phyloP scores from a whole-genome alignment of 2,329 filamentous ascomycete species.

The Arthrobotrys sinensis region DNA sequence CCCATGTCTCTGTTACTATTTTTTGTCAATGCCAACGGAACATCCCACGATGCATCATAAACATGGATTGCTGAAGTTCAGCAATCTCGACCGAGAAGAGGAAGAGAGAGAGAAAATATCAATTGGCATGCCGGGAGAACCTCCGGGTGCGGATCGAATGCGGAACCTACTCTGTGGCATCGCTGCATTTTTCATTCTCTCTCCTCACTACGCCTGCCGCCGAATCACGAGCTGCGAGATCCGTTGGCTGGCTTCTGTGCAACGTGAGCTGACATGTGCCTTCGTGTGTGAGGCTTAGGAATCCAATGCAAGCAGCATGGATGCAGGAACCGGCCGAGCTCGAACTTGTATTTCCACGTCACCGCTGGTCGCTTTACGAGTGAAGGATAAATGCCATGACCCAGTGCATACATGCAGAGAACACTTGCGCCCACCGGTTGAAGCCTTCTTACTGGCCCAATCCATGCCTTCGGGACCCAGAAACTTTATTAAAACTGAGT shows the following conservation, averaged over 20 bases:
- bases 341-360: conserved; percentile 57
- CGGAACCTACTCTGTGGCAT: conserved; percentile 17
- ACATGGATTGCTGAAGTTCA: conserved; percentile 9
- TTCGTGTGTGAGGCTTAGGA: conserved; percentile 58
- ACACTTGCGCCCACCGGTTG: conserved; percentile 38
- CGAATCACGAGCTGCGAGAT: conserved; percentile 53
- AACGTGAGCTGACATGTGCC: conserved; percentile 59
- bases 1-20: conserved; percentile 47
- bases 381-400: conserved; percentile 32
- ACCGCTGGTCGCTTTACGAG: conserved; percentile 10
- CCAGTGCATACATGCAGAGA: conserved; percentile 27
- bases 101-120: neutral
- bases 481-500: conserved; percentile 57
- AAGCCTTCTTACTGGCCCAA: conserved; percentile 40
- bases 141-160: conserved; percentile 5
- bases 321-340: conserved; percentile 56
- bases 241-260: conserved; percentile 54
- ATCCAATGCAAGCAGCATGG: conserved; percentile 46
- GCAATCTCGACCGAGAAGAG: conserved; percentile 15
- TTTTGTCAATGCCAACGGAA: conserved; percentile 32
- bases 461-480: conserved; percentile 41
- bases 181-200: conserved; percentile 19
- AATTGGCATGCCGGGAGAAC: conserved; percentile 15
- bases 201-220: conserved; percentile 19
- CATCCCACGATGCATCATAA: conserved; percentile 15